Base-by-base conservation (phyloP, 164 flowering plant genomes). In the Magnolia kwangsiensis region DNA sequence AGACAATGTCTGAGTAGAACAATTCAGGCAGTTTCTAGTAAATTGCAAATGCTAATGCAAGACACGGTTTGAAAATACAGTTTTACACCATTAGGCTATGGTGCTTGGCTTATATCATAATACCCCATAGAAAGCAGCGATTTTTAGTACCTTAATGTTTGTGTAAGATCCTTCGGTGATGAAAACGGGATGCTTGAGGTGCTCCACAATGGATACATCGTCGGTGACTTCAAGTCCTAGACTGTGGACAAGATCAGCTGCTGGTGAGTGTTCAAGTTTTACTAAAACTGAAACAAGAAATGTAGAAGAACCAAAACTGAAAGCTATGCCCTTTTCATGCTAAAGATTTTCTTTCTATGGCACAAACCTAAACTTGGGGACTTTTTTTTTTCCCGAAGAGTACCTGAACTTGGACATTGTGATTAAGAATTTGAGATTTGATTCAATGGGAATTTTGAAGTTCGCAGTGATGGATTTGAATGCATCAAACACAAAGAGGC, bases 151-250 rank as follows among this genome's bases (percentile, higher is more conserved):
- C 80, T 78, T 78, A 67, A 78, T 78, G 76, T 78, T 78, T 58
- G 76, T 74, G 24, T 78, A 78, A 20, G 80, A 73, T 68, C 80
- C 80, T 58, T 73, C 76, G 1, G 80, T 78, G 71, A 78, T 73
- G 68, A 59, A 78, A 59, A 78, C 80, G 37, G 80, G 80, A 73
- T 78, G 76, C n/a, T 78, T 78, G 49, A 78, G 80, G 63, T 78
- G 75, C 59, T 78, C 80, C 67, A 78, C 80, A 67, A 78, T 74
- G 69, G 80, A 78, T 8, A 74, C 80, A 73, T 78, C 80, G 68
- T 78, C 80, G 3, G 80, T 78, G 49, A 78, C 80, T 78, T 66
- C 80, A 20, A 78, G 80, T 23, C 80, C 76, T 59, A 67, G 18
- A 14, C 80, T 78, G 80, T n/a, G 68, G 16, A 31, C 18, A 51